phyloP scores from a whole-genome alignment of 768 basidiomycete genomes.

The Amanita polypyramis region DNA sequence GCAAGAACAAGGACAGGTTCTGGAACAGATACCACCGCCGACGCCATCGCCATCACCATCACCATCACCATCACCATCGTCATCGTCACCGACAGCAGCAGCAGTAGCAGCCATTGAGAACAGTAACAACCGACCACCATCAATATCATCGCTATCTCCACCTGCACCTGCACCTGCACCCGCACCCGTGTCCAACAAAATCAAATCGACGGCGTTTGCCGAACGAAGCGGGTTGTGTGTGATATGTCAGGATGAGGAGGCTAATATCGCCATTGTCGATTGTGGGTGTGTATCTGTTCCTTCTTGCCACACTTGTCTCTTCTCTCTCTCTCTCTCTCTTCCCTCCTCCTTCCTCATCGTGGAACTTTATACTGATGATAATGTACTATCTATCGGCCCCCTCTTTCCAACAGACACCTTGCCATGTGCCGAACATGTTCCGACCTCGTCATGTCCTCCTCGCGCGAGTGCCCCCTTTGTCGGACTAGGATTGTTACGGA shows the following conservation, averaged over 20 bases:
- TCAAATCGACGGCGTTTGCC: constrained; percentile 21
- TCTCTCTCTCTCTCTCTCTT: no score
- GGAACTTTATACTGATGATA: not conserved
- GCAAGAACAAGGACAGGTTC: no score
- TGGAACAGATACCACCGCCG: no score
- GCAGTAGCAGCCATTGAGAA: no score
- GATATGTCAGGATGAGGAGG: constrained; percentile 90
- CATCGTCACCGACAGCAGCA: no score
- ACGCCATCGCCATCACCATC: not conserved
- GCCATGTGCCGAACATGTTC: constrained; percentile 73
- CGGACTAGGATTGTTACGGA: constrained; percentile 83
- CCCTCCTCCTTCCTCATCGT: no score
- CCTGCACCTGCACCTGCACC: not conserved
- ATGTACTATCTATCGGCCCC: no score
- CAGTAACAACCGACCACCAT: no score
- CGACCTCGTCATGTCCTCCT: constrained; percentile 67
- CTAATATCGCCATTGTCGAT: constrained; percentile 88
- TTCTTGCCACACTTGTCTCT: not conserved
- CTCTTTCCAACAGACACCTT: constrained; percentile 53
- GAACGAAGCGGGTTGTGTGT: constrained; percentile 80
- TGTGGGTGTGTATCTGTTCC: constrained; percentile 59
- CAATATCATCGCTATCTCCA: not conserved
- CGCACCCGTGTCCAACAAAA: not conserved
- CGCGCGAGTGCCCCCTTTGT: constrained; percentile 85
- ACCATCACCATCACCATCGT: no score